Base-by-base conservation (phyloP, 2,329 filamentous ascomycete genomes). In the Penicillium aurantiogriseum region DNA sequence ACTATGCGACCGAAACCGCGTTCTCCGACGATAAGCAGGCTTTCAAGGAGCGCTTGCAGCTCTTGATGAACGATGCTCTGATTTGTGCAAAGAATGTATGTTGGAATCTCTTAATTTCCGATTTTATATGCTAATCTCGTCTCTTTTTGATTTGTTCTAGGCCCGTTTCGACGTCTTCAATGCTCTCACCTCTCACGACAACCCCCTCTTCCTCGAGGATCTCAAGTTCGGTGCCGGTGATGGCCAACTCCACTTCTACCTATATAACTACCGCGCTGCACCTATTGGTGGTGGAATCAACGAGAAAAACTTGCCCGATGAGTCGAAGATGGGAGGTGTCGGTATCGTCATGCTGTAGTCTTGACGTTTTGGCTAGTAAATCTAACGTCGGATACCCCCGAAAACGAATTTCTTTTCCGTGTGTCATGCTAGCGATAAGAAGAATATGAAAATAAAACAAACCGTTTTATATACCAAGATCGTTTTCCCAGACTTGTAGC, bases 211-310 rank as follows among this genome's bases (percentile, higher is more conserved):
- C 83, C 82, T 99, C 6, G 88, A 93, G 71, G 84, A 97, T 65
- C 91, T 97, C 71, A 96, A 96, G 76, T 99, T 97, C 69, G 94
- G 93, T 44, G 88, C 89, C 5, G 94, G 94, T 33, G 94, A 99
- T 73, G 94, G 94, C 46, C 91, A 94, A 74, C 81, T 99, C 67
- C 92, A 99, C 76, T 99, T 92, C 78, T 99, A 99, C 76, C 81
- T 99, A 33, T 99, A 95, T 83, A 99, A 99, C 78, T 99, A 97
- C 80, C 87, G 91, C 56, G 90, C 91, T 13, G 87, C 90, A 59
- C 86, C 88, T n/a, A 89, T 99, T 68, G 80, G 85, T 0, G 92
- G 94, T 48, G 94, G 94, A 23, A 87, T 97, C 43, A 87, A 97
- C 73, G 83, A 83, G 68, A 85, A 83, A 69, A 96, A 95, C 72